A percentile compares a stretch with the other conserved stretches of the same genome.
Conservation (phyloP, 306 rosid species). For the Acacia confusa region DNA sequence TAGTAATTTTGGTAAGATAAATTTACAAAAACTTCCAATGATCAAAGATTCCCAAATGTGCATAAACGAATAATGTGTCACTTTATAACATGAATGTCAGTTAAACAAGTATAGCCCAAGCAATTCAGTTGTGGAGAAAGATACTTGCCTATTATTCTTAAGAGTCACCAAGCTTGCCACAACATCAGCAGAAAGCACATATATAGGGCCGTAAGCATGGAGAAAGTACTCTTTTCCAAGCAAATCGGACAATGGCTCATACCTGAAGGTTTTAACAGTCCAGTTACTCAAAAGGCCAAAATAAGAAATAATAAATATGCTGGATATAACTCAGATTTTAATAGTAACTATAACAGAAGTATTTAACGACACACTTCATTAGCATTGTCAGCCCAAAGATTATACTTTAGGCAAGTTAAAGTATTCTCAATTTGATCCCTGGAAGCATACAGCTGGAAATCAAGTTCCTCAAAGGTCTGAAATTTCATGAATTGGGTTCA, state of each 20-base stretch:
- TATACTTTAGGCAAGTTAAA: background rate
- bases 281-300: constrained; percentile 5
- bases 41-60: background rate
- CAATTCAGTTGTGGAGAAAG: constrained; percentile 10
- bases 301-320: background rate
- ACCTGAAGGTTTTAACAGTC: constrained; percentile 56
- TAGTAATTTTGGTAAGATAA: background rate
- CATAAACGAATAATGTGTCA: constrained; percentile 14
- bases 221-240: constrained; percentile 95
- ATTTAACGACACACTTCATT: background rate
- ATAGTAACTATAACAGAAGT: background rate
- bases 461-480: background rate
- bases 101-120: constrained; percentile 12
- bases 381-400: background rate
- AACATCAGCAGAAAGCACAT: constrained; percentile 92
- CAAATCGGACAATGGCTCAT: constrained; percentile 72
- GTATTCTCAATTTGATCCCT: constrained; percentile 2
- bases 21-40: background rate
- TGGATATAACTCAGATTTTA: background rate
- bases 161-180: constrained; percentile 92
- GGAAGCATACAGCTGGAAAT: constrained; percentile 2
- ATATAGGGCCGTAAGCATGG: constrained; percentile 98
- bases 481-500: constrained; percentile 3
- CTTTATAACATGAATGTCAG: constrained; percentile 9
- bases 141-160: constrained; percentile 74